Conservation (phyloP, 139 green algal genomes). For the Micractinium sp. region DNA sequence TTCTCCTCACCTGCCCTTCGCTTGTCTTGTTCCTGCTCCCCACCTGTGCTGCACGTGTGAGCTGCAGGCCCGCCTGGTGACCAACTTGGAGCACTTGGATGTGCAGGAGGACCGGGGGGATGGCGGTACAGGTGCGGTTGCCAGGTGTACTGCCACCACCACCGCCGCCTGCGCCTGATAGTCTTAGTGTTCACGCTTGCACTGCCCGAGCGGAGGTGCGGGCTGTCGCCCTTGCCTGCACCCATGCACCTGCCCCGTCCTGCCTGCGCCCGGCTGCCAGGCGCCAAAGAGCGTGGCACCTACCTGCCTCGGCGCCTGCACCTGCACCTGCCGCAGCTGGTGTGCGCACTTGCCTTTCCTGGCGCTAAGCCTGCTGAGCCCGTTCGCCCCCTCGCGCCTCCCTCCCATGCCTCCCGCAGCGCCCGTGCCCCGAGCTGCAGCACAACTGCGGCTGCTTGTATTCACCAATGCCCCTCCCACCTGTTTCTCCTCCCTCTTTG, state of each 20-base stretch:
- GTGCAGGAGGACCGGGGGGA: conserved; percentile 46
- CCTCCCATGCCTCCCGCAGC: not conserved
- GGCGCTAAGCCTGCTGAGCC: too few relatives aligned
- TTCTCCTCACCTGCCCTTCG: not conserved
- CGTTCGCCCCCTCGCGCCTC: too few relatives aligned
- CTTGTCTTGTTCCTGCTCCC: not conserved
- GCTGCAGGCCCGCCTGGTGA: conserved; percentile 80
- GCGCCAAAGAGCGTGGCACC: too few relatives aligned
- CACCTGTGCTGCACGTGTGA: not conserved
- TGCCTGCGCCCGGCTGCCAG: not conserved
- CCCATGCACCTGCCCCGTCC: not conserved
- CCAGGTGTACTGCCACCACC: not conserved
- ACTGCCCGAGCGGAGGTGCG: too few relatives aligned
- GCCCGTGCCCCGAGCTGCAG: not conserved
- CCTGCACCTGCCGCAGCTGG: too few relatives aligned
- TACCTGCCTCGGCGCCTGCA: too few relatives aligned
- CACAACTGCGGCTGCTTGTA: conserved; percentile 94
- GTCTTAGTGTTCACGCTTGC: too few relatives aligned
- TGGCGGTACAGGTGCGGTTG: conserved; percentile 22
- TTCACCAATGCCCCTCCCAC: not conserved
- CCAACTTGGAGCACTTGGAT: conserved; percentile 90
- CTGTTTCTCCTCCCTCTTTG: too few relatives aligned
- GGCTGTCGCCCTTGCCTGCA: not conserved
- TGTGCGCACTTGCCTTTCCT: too few relatives aligned
- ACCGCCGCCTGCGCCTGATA: too few relatives aligned